phyloP scores from a whole-genome alignment of 306 rosid genomes.

The Quercus gilva region DNA sequence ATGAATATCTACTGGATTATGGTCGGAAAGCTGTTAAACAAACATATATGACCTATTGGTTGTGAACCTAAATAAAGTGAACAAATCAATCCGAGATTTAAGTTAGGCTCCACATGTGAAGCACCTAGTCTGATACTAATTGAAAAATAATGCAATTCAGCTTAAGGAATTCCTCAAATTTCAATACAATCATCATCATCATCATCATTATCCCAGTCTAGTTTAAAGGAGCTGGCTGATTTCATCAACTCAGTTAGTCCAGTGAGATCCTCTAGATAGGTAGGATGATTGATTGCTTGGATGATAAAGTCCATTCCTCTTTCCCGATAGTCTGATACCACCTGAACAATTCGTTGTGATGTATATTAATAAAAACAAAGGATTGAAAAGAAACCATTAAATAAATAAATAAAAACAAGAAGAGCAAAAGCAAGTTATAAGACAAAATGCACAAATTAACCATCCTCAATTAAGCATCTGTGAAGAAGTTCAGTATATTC shows the following conservation, averaged over 20 bases:
- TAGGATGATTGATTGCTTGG: slow-evolving; percentile 89
- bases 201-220: slow-evolving; percentile 67
- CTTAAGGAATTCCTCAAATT: slow-evolving; percentile 33
- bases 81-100: not conserved
- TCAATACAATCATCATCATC: slow-evolving; percentile 70
- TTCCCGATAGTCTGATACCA: slow-evolving; percentile 70
- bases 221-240: slow-evolving; percentile 59
- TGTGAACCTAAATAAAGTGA: not conserved
- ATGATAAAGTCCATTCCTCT: slow-evolving; percentile 75
- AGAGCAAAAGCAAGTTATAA: not conserved
- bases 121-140: too few species aligned
- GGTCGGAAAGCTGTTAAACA: not conserved
- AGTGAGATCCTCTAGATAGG: slow-evolving; percentile 86
- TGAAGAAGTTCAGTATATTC: too few species aligned
- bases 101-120: not conserved
- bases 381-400: not conserved
- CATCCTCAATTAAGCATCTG: too few species aligned
- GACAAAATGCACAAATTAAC: not conserved
- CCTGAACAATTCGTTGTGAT: slow-evolving; percentile 39
- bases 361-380: not conserved
- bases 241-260: slow-evolving; percentile 94
- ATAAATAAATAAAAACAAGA: too few species aligned
- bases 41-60: not conserved
- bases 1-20: not conserved
- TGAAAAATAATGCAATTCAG: not conserved